Percentiles rank a stretch among this genome's conserved stretches.
These are phyloP conservation scores for Helenozyma rhizophorensis DNA, from an alignment of 805 yeast species.

Conservation along the genomic window DNA sequence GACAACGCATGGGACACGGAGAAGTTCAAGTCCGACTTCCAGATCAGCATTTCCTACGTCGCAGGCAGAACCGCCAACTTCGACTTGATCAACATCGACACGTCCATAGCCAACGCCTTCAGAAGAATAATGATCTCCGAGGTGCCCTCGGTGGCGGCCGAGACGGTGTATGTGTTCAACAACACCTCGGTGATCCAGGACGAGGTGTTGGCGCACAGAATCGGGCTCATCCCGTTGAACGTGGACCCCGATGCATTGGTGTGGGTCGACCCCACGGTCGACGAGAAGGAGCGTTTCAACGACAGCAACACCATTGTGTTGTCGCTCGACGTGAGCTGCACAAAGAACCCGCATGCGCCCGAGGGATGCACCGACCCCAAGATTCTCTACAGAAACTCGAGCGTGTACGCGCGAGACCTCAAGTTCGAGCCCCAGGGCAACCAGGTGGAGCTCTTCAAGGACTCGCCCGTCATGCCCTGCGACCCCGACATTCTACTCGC, in stretches of 20 bases:
- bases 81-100: conserved; percentile 81
- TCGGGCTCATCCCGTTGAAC: conserved; percentile 86
- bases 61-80: conserved; percentile 75
- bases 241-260: conserved; percentile 84
- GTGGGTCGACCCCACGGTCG: conserved; percentile 71
- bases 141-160: conserved; percentile 95
- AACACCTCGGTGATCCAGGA: conserved; percentile 97
- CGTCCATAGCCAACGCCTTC: conserved; percentile 93
- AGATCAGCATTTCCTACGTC: conserved; percentile 61
- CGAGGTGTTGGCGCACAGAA: conserved; percentile 93
- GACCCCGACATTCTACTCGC: conserved; percentile 90
- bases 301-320: conserved; percentile 88
- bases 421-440: conserved; percentile 89
- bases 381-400: conserved; percentile 75
- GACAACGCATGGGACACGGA: conserved; percentile 82
- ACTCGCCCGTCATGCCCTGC: conserved; percentile 64
- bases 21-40: conserved; percentile 63
- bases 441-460: conserved; percentile 68
- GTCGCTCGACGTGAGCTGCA: conserved; percentile 75
- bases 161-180: conserved; percentile 83
- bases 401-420: conserved; percentile 85
- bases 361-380: conserved; percentile 76
- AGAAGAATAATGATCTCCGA: conserved; percentile 96
- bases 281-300: conserved; percentile 64
- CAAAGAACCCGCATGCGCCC: conserved; percentile 80